These are phyloP conservation scores for Taxillus chinensis DNA, from an alignment of 164 flowering plant species.

Conservation along the genomic window DNA sequence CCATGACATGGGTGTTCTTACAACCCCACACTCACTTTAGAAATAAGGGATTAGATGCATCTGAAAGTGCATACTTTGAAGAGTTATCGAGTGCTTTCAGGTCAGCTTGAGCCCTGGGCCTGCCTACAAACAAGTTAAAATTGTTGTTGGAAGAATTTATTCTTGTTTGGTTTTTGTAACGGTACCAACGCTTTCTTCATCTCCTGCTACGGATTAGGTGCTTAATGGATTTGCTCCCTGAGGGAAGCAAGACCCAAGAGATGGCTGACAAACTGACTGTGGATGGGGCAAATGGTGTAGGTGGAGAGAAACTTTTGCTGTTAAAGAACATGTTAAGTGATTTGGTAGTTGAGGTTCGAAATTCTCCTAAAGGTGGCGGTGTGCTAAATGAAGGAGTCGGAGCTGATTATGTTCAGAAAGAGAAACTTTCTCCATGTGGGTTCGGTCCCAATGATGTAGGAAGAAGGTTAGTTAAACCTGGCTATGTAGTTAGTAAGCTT, in stretches of 20 bases:
- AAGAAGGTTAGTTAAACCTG: slow-evolving; percentile 44
- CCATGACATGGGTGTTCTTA: slow-evolving; percentile 67
- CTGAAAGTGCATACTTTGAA: slow-evolving; percentile 59
- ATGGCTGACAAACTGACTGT: slow-evolving; percentile 40
- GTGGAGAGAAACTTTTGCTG: slow-evolving; percentile 63
- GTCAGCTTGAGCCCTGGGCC: slow-evolving; percentile 21
- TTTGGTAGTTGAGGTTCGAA: slow-evolving; percentile 57
- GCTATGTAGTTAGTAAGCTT: not conserved
- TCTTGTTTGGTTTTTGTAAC: too few species aligned
- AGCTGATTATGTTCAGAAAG: slow-evolving; percentile 97
- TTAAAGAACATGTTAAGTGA: slow-evolving; percentile 32
- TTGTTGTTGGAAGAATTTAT: too few species aligned
- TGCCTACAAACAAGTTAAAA: too few species aligned
- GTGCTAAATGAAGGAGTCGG: slow-evolving; percentile 88
- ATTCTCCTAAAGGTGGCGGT: slow-evolving; percentile 65
- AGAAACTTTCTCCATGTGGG: slow-evolving; percentile 62
- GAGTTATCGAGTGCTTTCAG: slow-evolving; percentile 65
- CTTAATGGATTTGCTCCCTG: slow-evolving; percentile 60
- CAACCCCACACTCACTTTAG: slow-evolving; percentile 88
- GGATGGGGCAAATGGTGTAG: slow-evolving; percentile 96
- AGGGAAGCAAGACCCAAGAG: slow-evolving; percentile 9
- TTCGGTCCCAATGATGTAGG: slow-evolving; percentile 65
- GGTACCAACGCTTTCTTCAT: too few species aligned
- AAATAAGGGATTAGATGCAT: slow-evolving; percentile 52
- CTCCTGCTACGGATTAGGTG: slow-evolving; percentile 32